These are phyloP conservation scores for Epithemia pelagica DNA, from an alignment of 108 stramenopile species.

Conservation along the genomic window DNA sequence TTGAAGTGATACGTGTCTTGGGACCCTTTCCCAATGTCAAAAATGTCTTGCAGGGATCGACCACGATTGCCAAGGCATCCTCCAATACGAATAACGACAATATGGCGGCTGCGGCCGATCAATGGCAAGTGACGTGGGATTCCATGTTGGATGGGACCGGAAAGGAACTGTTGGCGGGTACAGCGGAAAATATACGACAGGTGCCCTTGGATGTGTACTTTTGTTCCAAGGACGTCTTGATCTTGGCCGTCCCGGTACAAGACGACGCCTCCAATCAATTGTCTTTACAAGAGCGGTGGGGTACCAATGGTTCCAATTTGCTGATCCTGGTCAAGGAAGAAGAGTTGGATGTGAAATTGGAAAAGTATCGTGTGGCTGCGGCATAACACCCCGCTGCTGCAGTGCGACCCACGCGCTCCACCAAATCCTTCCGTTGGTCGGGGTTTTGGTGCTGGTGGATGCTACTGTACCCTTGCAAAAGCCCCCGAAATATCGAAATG, in stretches of 20 bases:
- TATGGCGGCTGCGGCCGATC: too few species aligned
- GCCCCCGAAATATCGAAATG: too few species aligned
- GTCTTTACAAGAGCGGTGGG: slow-evolving; percentile 2
- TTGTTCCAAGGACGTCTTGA: slow-evolving; percentile 48
- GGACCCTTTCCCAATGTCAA: slow-evolving; percentile 86
- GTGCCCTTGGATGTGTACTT: slow-evolving; percentile 60
- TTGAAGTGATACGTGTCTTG: slow-evolving; percentile 81
- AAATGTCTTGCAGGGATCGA: slow-evolving; percentile 63
- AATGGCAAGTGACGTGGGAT: slow-evolving; percentile 39
- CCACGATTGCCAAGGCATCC: slow-evolving; percentile 11
- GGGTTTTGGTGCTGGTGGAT: too few species aligned
- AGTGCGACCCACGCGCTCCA: too few species aligned
- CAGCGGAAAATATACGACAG: slow-evolving; percentile 48
- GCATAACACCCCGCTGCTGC: too few species aligned
- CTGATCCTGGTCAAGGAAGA: slow-evolving; percentile 66
- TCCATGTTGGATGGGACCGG: slow-evolving; percentile 83
- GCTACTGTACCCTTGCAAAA: too few species aligned
- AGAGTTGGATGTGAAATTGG: slow-evolving; percentile 58
- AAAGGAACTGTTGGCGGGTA: slow-evolving; percentile 69
- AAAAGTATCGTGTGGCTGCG: slow-evolving; percentile 61
- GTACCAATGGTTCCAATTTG: slow-evolving; percentile 37
- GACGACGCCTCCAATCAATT: too few species aligned
- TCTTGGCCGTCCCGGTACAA: slow-evolving; percentile 43
- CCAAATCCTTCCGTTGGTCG: too few species aligned
- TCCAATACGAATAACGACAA: slow-evolving; percentile 7